Evolutionary conservation across 768 basidiomycete genomes (phyloP).

Genomic region (Tricholomella constricta): DNA sequence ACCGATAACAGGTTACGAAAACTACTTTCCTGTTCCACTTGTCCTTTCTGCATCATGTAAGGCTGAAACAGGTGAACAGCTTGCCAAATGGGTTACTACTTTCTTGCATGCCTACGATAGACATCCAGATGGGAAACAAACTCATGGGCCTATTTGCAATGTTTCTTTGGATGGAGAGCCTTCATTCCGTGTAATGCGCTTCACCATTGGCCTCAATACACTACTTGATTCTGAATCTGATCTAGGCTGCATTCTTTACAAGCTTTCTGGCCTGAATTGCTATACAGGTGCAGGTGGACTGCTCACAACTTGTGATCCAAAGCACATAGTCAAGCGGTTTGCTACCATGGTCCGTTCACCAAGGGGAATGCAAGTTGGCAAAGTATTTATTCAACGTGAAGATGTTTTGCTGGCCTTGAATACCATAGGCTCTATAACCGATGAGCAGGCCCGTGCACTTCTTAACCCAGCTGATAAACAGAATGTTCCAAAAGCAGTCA

Average conservation of each 20-base stretch:
- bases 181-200: not conserved
- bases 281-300: slow-evolving; percentile 19
- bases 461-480: slow-evolving; percentile 22
- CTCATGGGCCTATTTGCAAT: not conserved
- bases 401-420: not conserved
- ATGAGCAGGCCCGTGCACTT: slow-evolving; percentile 11
- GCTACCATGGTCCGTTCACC: slow-evolving; percentile 12
- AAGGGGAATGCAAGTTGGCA: not conserved
- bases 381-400: not conserved
- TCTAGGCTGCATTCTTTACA: not conserved
- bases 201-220: not conserved
- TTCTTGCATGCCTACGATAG: slow-evolving; percentile 3
- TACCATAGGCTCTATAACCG: not conserved
- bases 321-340: slow-evolving; percentile 31
- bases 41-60: slow-evolving; percentile 28
- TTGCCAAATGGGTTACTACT: slow-evolving; percentile 15
- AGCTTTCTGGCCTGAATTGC: slow-evolving; percentile 23
- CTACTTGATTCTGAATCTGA: not conserved
- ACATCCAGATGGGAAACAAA: not conserved
- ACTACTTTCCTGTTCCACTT: slow-evolving; percentile 25
- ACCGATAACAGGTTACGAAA: slow-evolving; percentile 17
- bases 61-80: slow-evolving; percentile 14
- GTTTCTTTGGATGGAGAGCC: not conserved
- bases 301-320: slow-evolving; percentile 26
- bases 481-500: slow-evolving; percentile 25